Percentiles rank a stretch among this genome's conserved stretches.
Evolutionary conservation across 164 flowering plant species (phyloP).

Genomic region (Dillenia suffruticosa): DNA sequence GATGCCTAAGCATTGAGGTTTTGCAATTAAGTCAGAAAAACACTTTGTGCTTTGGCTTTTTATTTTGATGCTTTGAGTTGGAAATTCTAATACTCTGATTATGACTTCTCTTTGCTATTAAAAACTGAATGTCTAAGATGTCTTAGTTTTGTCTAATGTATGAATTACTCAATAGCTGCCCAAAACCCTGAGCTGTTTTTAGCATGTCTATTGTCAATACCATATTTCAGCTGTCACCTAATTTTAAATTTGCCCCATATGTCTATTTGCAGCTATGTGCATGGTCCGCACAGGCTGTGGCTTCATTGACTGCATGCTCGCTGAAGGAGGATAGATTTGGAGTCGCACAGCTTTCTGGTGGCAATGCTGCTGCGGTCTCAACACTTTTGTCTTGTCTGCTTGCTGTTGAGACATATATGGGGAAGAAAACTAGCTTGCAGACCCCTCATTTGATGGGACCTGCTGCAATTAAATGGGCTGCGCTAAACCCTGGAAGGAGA

Average conservation of each 20-base stretch:
- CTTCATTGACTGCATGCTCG: constrained; percentile 70
- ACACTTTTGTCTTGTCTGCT: constrained; percentile 70
- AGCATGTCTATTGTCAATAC: not conserved
- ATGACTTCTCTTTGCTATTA: too few species aligned
- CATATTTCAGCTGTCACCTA: not conserved
- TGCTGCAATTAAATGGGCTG: constrained; percentile 72
- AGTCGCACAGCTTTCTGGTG: constrained; percentile 86
- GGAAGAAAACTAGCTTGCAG: constrained; percentile 77
- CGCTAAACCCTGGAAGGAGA: constrained; percentile 42
- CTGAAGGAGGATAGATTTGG: constrained; percentile 83
- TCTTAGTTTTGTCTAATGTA: too few species aligned
- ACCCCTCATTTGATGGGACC: constrained; percentile 53
- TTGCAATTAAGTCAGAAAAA: too few species aligned
- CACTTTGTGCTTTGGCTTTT: too few species aligned
- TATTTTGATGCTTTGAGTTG: too few species aligned
- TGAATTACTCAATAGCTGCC: too few species aligned
- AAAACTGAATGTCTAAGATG: too few species aligned
- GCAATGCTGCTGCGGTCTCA: constrained; percentile 72
- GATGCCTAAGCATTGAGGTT: too few species aligned
- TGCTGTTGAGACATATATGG: constrained; percentile 82
- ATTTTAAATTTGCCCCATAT: constrained; percentile 1
- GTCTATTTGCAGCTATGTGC: constrained; percentile 55
- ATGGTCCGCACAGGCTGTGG: constrained; percentile 69
- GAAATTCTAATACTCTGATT: too few species aligned
- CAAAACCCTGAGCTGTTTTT: not conserved